Percentiles rank a stretch among this genome's conserved stretches.
Conservation (phyloP, 116 monocot species). For the Posidonia oceanica region DNA sequence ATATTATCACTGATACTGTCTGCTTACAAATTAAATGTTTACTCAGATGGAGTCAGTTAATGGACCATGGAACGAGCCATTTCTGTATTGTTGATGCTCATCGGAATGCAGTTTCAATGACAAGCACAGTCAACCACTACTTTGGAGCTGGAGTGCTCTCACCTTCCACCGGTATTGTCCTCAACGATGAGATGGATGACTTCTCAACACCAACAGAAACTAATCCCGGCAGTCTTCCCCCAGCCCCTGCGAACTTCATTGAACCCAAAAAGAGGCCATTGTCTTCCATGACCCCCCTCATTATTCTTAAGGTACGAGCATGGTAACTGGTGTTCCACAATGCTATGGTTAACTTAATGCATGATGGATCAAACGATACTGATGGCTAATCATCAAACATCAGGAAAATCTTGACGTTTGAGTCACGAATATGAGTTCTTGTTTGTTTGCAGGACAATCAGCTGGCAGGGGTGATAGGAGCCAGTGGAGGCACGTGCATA, state of each 20-base stretch:
- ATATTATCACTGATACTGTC: not conserved
- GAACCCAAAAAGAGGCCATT: conserved; percentile 73
- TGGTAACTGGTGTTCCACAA: not conserved
- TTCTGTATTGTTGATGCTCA: conserved; percentile 76
- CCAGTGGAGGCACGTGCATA: conserved; percentile 71
- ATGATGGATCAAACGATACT: not conserved
- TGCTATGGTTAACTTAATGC: not conserved
- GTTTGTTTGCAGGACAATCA: conserved; percentile 43
- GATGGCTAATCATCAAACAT: too few relatives aligned
- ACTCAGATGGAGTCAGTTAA: conserved; percentile 71
- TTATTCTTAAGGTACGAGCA: conserved; percentile 58
- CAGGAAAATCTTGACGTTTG: too few relatives aligned
- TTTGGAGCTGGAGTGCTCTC: conserved; percentile 71
- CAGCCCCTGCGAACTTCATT: conserved; percentile 85
- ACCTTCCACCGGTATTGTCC: conserved; percentile 76
- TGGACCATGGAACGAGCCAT: conserved; percentile 88
- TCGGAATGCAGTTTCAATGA: conserved; percentile 85
- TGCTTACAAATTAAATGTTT: not conserved
- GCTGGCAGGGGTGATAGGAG: conserved; percentile 80
- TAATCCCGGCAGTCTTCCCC: conserved; percentile 59
- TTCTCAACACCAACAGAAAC: conserved; percentile 68
- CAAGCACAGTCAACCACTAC: conserved; percentile 58
- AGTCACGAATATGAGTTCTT: not conserved
- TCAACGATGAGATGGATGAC: conserved; percentile 95
- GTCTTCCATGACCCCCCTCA: conserved; percentile 90